Evolutionary conservation across 1,284 basidiomycete species (phyloP).

Genomic region (Puccinia horiana): DNA sequence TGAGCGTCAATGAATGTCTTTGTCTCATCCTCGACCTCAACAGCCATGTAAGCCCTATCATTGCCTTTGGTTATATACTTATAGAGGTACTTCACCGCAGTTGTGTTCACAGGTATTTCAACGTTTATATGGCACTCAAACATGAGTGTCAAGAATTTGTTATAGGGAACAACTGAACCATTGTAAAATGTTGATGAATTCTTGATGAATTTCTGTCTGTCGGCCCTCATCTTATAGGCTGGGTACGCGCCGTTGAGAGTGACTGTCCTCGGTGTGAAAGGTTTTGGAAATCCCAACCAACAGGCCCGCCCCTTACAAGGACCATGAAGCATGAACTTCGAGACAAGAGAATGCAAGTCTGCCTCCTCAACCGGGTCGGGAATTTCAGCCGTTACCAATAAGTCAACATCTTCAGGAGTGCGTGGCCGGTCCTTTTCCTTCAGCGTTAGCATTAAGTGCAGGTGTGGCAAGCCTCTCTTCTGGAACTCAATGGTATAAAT

Average conservation of each 20-base stretch:
- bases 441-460: too few relatives aligned
- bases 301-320: background rate
- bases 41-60: background rate
- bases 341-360: background rate
- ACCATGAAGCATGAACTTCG: background rate
- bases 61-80: constrained; percentile 26
- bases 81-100: constrained; percentile 4
- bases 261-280: background rate
- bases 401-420: background rate
- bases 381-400: background rate
- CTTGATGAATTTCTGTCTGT: background rate
- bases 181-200: background rate
- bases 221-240: background rate
- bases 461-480: too few relatives aligned
- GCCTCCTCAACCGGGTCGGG: background rate
- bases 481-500: too few relatives aligned
- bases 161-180: too few relatives aligned
- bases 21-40: background rate
- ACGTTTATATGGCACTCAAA: too few relatives aligned
- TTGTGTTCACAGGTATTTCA: background rate
- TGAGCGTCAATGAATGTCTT: background rate
- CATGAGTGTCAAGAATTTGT: too few relatives aligned
- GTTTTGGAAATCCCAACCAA: constrained; percentile 1
- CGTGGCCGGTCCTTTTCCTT: background rate
- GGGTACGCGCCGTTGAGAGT: constrained; percentile 3